Percentiles rank a stretch among this genome's conserved stretches.
phyloP scores from a whole-genome alignment of 2,329 filamentous ascomycete genomes.

The Fonsecaea pugnacius region DNA sequence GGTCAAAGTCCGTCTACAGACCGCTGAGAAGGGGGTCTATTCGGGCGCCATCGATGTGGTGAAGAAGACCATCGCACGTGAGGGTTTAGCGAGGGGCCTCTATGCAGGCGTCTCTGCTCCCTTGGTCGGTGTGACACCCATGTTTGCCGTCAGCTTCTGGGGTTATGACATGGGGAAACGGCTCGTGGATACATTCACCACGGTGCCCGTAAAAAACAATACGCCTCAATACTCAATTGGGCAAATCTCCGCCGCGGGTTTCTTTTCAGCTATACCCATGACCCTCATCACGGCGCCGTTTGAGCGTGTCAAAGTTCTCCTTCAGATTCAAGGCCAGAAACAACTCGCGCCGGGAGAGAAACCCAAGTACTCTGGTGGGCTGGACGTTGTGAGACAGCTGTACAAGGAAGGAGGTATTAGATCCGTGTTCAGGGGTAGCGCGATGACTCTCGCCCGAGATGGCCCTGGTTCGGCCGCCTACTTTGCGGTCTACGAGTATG shows the following conservation, averaged over 20 bases:
- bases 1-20: slow-evolving; percentile 96
- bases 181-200: slow-evolving; percentile 72
- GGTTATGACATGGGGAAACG: slow-evolving; percentile 95
- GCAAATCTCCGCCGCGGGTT: slow-evolving; percentile 89
- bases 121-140: slow-evolving; percentile 92
- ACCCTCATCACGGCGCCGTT: slow-evolving; percentile 98
- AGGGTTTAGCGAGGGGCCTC: slow-evolving; percentile 77
- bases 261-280: slow-evolving; percentile 98
- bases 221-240: slow-evolving; percentile 73
- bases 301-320: slow-evolving; percentile 97
- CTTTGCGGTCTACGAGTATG: slow-evolving; percentile 95
- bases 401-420: slow-evolving; percentile 89
- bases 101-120: slow-evolving; percentile 98
- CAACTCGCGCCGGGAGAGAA: slow-evolving; percentile 83
- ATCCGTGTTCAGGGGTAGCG: slow-evolving; percentile 87
- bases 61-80: slow-evolving; percentile 80
- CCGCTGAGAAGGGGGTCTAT: slow-evolving; percentile 91
- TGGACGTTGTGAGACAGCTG: slow-evolving; percentile 90
- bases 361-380: slow-evolving; percentile 82
- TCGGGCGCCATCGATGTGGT: slow-evolving; percentile 89
- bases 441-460: slow-evolving; percentile 90
- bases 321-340: slow-evolving; percentile 96
- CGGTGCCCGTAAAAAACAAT: slow-evolving; percentile 65
- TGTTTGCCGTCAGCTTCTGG: slow-evolving; percentile 79
- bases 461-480: slow-evolving; percentile 92